Base-by-base conservation (phyloP, 345 rosid species). In the Eucalyptus tenuipes region DNA sequence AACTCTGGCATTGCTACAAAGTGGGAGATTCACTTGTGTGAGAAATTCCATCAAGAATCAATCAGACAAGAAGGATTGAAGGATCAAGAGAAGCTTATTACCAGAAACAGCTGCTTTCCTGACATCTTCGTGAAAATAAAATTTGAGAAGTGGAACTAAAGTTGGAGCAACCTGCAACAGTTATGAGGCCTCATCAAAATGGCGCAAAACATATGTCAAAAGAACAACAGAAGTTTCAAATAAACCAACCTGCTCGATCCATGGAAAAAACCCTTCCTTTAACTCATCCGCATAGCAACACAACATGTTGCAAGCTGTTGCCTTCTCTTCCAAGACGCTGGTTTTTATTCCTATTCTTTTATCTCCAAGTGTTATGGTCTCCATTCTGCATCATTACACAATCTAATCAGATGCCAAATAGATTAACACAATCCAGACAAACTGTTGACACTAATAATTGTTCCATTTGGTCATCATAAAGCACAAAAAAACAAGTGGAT, bases 31-130 rank as follows among this genome's bases (percentile, higher is more conserved):
- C 53, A 27, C 20, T 45, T n/a, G 81, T 25, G 31, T 88, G 37
- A 86, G 86, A 5, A 89, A 49, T 47, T 57, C 49, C 31, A 48
- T 45, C 87, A 87, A 75, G 31, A 47, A 48, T 79, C 82, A 15
- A 53, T 66, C 15, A 86, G 79, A 64, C 59, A 88, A 82, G 50
- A 44, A 25, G 48, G 61, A 50, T 33, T 24, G 66, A 87, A 90
- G 82, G 89, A 61, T 27, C 53, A 17, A 84, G 29, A 31, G 18
- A 86, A 49, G 33, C 84, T 88, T n/a, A 66, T 31, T 94, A 98
- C 99, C 99, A 94, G 99, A 98, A 91, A 98, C 99, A 89, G 99
- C 99, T 86, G 99, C 99, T 94, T 97, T 98, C 94, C 99, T 98
- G 86, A 98, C 99, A 92, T 98, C 99, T 88, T 98, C 99, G 49